Evolutionary conservation across 805 yeast genomes (phyloP).

Genomic region (Zygotorulaspora chibaensis): DNA sequence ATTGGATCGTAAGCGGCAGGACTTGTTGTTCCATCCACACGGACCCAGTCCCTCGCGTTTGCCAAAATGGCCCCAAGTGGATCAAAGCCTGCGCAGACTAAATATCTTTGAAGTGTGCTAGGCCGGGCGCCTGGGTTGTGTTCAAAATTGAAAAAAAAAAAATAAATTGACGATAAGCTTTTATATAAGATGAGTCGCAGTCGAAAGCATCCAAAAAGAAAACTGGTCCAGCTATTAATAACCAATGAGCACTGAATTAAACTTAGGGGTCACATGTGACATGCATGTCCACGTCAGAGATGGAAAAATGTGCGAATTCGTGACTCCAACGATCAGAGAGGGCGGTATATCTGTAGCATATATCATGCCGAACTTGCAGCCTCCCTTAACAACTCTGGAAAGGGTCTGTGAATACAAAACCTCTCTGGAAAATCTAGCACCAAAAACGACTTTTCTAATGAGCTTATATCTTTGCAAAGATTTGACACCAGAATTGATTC

Average conservation of each 20-base stretch:
- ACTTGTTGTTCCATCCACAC: too few species aligned
- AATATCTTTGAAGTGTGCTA: too few species aligned
- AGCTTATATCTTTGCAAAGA: slow-evolving; percentile 75
- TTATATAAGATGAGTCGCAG: too few species aligned
- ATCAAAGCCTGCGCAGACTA: too few species aligned
- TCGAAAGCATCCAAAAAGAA: not conserved
- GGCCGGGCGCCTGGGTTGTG: too few species aligned
- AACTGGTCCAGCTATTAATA: too few species aligned
- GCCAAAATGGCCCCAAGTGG: too few species aligned
- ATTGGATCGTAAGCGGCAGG: too few species aligned
- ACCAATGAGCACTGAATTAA: slow-evolving; percentile 13
- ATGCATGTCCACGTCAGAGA: slow-evolving; percentile 96
- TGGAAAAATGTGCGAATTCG: slow-evolving; percentile 86
- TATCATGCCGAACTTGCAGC: slow-evolving; percentile 93
- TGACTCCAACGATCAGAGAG: slow-evolving; percentile 81
- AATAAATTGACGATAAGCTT: not conserved
- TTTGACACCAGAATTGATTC: slow-evolving; percentile 80
- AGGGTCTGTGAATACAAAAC: slow-evolving; percentile 67
- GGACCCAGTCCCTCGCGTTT: too few species aligned
- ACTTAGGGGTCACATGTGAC: slow-evolving; percentile 76
- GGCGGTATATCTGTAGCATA: slow-evolving; percentile 93
- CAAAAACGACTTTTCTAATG: slow-evolving; percentile 86
- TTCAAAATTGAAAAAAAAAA: not conserved
- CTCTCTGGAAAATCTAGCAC: slow-evolving; percentile 59
- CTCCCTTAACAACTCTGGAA: slow-evolving; percentile 80